Percentiles rank a stretch among this genome's conserved stretches.
Evolutionary conservation across 2,329 filamentous ascomycete genomes (phyloP).

Genomic region (Beauveria asiatica): DNA sequence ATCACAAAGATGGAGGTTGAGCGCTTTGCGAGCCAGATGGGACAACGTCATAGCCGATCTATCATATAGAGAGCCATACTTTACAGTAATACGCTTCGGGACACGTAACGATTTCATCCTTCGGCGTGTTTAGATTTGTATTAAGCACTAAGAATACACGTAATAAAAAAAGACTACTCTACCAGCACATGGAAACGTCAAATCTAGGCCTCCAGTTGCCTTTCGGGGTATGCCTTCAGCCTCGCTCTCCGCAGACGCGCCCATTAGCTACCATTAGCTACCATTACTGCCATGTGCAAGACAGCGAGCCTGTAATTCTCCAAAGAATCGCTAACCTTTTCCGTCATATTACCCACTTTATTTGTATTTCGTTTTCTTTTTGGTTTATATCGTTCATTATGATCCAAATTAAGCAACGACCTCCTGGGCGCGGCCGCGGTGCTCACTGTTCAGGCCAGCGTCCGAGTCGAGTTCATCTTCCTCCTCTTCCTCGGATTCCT

Average conservation of each 20-base stretch:
- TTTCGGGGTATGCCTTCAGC: constrained; percentile 11
- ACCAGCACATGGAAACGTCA: constrained; percentile 8
- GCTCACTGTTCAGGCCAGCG: constrained; percentile 46
- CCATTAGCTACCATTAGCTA: constrained; percentile 4
- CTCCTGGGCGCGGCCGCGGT: constrained; percentile 47
- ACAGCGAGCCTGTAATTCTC: constrained; percentile 1
- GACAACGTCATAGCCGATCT: constrained; percentile 1
- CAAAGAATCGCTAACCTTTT: constrained; percentile 1
- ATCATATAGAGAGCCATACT: constrained; percentile 1
- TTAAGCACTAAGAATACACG: constrained; percentile 21
- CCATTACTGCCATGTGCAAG: constrained; percentile 9
- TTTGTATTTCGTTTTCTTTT: constrained; percentile 1
- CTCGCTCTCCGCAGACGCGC: neutral
- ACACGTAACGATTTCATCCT: neutral
- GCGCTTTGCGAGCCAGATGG: constrained; percentile 54
- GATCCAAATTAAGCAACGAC: constrained; percentile 32
- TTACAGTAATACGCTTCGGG: neutral
- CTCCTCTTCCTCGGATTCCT: constrained; percentile 57
- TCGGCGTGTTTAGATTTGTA: constrained; percentile 13
- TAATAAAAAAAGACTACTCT: constrained; percentile 10
- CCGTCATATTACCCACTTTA: constrained; percentile 4
- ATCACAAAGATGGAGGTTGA: constrained; percentile 86
- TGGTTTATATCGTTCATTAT: constrained; percentile 1
- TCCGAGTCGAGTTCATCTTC: constrained; percentile 52
- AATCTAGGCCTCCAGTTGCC: constrained; percentile 5